Percentiles rank a stretch among this genome's conserved stretches.
Conservation (phyloP, 2,329 filamentous ascomycete species). For the Xylariaceae sp. region DNA sequence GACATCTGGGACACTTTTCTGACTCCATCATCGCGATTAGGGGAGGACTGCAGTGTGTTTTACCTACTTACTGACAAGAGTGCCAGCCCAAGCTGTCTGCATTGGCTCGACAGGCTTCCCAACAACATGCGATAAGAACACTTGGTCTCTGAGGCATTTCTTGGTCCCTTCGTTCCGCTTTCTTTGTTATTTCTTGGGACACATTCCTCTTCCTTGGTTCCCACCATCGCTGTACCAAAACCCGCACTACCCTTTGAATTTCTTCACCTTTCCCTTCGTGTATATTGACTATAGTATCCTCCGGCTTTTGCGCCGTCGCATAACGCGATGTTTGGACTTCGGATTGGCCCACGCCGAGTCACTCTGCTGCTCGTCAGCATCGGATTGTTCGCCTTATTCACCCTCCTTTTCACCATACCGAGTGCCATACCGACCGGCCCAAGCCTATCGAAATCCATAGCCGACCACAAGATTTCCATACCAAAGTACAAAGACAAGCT, state of each 20-base stretch:
- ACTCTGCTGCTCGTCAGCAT: constrained; percentile 47
- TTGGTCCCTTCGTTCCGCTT: neutral
- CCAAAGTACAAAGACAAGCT: constrained; percentile 43
- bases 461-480: constrained; percentile 46
- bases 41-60: too few relatives aligned
- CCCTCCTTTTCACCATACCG: constrained; percentile 49
- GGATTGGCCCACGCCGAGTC: constrained; percentile 48
- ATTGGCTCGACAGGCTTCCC: too few relatives aligned
- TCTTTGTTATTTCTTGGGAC: too few relatives aligned
- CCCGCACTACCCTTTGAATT: neutral
- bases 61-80: too few relatives aligned
- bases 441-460: constrained; percentile 42
- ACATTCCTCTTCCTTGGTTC: too few relatives aligned
- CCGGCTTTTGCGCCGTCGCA: constrained; percentile 36
- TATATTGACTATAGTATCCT: neutral
- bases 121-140: too few relatives aligned
- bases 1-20: too few relatives aligned
- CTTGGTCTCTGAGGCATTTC: neutral
- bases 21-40: too few relatives aligned
- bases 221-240: too few relatives aligned
- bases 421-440: constrained; percentile 43
- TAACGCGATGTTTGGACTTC: constrained; percentile 43
- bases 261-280: neutral
- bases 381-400: constrained; percentile 49
- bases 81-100: too few relatives aligned